Base-by-base conservation (phyloP, 306 rosid species). In the Fagus crenata region DNA sequence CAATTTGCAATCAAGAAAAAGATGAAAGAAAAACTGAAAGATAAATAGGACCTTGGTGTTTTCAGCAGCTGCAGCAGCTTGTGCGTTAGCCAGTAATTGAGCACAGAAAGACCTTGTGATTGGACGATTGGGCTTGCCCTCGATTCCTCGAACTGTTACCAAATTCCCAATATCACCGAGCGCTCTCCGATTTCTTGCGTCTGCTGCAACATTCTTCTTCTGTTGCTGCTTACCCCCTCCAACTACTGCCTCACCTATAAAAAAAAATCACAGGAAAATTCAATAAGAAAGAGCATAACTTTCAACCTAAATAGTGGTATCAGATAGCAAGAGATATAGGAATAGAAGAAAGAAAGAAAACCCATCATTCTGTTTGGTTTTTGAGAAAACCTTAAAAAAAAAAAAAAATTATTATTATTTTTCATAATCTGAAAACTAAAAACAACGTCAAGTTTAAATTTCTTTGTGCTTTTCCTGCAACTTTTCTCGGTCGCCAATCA, bases 41-140 rank as follows among this genome's bases (percentile, higher is more conserved):
- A 11, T 11, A 17, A 41, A 8, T 11, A 54, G 1, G 41, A 90
- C 98, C 93, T 90, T 91, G 75, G 83, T 85, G 35, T 90, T 91
- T 61, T 86, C 98, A 40, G 81, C 89, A 15, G 70, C 87, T 0
- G 82, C 89, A 7, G 89, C 90, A 4, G 93, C 96, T 85, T 93
- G 93, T 1, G 96, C 97, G 71, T 93, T 93, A 11, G 98, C 98
- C 5, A 93, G 89, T 68, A 93, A 65, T 78, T 93, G 97, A 1
- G 98, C 97, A 58, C 96, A 81, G 80, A 93, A 93, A 58, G 31
- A 91, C 96, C 96, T 91, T 18, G 98, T 93, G 42, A 93, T 87
- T 8, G 98, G 98, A 6, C 98, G 98, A 87, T 90, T 82, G 0
- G 89, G 89, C 75, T 93, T 93, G 56, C 73, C 83, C 4, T 91